Percentiles rank a stretch among this genome's conserved stretches.
Evolutionary conservation across 2,329 filamentous ascomycete genomes (phyloP).

Genomic region (Fusarium phyllophilum): DNA sequence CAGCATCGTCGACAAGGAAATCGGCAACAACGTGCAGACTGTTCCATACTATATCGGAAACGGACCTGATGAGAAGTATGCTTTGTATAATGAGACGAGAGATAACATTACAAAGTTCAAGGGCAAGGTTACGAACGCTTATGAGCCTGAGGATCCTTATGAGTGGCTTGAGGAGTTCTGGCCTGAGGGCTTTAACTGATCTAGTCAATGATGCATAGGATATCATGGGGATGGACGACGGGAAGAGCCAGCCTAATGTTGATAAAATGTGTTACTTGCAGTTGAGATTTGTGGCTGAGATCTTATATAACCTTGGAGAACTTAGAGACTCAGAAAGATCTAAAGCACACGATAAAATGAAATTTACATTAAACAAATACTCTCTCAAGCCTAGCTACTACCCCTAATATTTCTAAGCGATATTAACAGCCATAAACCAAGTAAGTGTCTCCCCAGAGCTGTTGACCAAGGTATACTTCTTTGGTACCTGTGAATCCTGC

Average conservation of each 20-base stretch:
- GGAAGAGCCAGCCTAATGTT: background rate
- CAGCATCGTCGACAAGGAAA: constrained; percentile 43
- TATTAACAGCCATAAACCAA: background rate
- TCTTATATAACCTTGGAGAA: background rate
- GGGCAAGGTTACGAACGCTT: constrained; percentile 33
- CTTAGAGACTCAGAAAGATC: fast-evolving
- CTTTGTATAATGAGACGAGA: constrained; percentile 42
- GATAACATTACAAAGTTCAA: constrained; percentile 43
- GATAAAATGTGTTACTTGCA: too few species aligned
- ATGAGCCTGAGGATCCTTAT: constrained; percentile 55
- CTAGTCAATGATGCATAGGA: background rate
- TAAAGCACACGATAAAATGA: background rate
- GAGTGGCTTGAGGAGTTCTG: constrained; percentile 65
- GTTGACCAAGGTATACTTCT: background rate
- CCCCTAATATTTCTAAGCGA: background rate
- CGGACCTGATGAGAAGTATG: constrained; percentile 45
- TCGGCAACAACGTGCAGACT: constrained; percentile 45
- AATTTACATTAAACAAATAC: background rate
- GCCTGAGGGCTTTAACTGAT: constrained; percentile 42
- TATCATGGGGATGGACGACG: background rate
- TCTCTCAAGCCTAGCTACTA: background rate
- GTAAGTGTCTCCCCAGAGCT: background rate
- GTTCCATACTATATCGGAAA: constrained; percentile 41
- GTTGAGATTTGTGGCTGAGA: background rate
- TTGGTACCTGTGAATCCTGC: background rate